phyloP scores from a whole-genome alignment of 2,329 filamentous ascomycete species.

The Hypoxylon sp. region DNA sequence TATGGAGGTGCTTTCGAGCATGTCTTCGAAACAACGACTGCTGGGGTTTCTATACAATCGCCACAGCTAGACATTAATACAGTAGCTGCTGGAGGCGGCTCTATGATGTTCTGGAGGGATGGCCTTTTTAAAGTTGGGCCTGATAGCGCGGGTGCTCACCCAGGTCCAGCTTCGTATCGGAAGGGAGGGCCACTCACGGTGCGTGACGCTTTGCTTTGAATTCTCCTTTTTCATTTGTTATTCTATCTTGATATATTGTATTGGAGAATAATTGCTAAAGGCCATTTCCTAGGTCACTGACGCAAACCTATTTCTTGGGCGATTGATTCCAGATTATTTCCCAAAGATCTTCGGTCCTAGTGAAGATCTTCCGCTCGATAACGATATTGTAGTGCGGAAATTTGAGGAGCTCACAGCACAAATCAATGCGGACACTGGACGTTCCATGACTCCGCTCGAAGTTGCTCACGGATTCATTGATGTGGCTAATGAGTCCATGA shows the following conservation, averaged over 20 bases:
- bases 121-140: conserved; percentile 81
- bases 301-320: conserved; percentile 78
- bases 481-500: conserved; percentile 84
- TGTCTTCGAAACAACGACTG: conserved; percentile 55
- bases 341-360: conserved; percentile 80
- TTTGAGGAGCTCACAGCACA: conserved; percentile 60
- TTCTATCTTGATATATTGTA: background rate
- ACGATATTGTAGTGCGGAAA: conserved; percentile 57
- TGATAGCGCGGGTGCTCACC: conserved; percentile 80
- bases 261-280: background rate
- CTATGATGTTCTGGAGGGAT: conserved; percentile 78
- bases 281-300: conserved; percentile 64
- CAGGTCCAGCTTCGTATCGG: conserved; percentile 80
- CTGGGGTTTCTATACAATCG: conserved; percentile 83
- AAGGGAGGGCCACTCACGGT: conserved; percentile 81
- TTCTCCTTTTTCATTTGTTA: background rate
- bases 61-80: conserved; percentile 88
- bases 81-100: conserved; percentile 81
- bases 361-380: conserved; percentile 69
- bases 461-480: conserved; percentile 80
- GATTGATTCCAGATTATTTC: conserved; percentile 74
- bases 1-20: conserved; percentile 54
- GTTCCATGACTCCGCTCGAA: conserved; percentile 54
- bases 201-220: background rate
- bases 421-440: conserved; percentile 58